A percentile compares a stretch with the other conserved stretches of the same genome.
Evolutionary conservation across 805 yeast species (phyloP).

Genomic region (Candida michaelii): DNA sequence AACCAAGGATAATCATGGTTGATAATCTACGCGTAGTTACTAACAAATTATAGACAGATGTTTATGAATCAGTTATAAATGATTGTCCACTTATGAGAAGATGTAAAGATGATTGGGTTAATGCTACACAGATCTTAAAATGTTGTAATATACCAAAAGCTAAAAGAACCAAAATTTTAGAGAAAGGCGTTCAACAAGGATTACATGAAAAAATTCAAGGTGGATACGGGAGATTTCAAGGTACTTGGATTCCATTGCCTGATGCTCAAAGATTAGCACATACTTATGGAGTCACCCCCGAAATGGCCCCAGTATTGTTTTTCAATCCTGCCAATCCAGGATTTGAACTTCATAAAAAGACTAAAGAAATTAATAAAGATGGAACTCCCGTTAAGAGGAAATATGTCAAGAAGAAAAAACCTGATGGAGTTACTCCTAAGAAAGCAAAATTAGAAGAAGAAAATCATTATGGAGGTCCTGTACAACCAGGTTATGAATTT

Average conservation of each 20-base stretch:
- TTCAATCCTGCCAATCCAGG: conserved; percentile 37
- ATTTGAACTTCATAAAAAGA: conserved; percentile 34
- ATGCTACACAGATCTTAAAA: conserved; percentile 92
- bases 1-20: too few relatives aligned
- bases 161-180: conserved; percentile 86
- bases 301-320: conserved; percentile 42
- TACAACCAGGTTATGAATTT: conserved; percentile 12
- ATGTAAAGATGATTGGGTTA: conserved; percentile 90
- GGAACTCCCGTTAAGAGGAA: conserved; percentile 44
- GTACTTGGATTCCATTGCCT: conserved; percentile 90
- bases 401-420: conserved; percentile 57
- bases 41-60: conserved; percentile 43
- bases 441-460: conserved; percentile 24
- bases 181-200: conserved; percentile 89
- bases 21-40: conserved; percentile 9
- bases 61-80: conserved; percentile 69
- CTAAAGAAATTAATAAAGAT: conserved; percentile 34
- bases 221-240: conserved; percentile 95
- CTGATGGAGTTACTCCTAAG: conserved; percentile 56
- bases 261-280: conserved; percentile 55
- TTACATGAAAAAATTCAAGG: conserved; percentile 93
- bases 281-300: conserved; percentile 40
- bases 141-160: conserved; percentile 95
- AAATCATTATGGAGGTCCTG: background rate
- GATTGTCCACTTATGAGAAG: conserved; percentile 87